These are phyloP conservation scores for Cryptosporidium andersoni DNA, from an alignment of 169 alveolate species.

Conservation along the genomic window DNA sequence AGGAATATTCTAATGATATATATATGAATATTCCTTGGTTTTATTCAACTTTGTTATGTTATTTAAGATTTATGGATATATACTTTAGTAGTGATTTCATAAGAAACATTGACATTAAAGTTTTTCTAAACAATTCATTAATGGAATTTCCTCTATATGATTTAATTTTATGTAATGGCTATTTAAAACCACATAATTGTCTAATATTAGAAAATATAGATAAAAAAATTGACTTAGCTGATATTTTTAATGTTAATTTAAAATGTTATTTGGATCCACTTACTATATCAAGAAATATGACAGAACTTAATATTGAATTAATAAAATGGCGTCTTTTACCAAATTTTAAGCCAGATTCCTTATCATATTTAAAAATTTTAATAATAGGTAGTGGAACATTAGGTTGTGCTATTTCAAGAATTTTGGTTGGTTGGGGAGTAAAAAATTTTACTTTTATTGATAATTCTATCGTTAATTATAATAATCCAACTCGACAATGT, in stretches of 20 bases:
- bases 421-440: slow-evolving; percentile 88
- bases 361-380: slow-evolving; percentile 77
- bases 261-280: slow-evolving; percentile 19
- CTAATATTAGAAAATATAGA: neutral
- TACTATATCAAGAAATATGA: slow-evolving; percentile 22
- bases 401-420: slow-evolving; percentile 82
- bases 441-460: slow-evolving; percentile 88
- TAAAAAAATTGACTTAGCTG: neutral
- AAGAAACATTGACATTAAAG: too few species aligned
- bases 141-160: too few species aligned
- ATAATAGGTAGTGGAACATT: slow-evolving; percentile 85
- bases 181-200: neutral
- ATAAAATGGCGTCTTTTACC: slow-evolving; percentile 92
- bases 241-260: slow-evolving; percentile 16
- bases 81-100: neutral
- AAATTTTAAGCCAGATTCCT: slow-evolving; percentile 75
- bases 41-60: slow-evolving; percentile 7
- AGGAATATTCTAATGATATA: too few species aligned
- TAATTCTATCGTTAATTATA: slow-evolving; percentile 83
- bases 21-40: slow-evolving; percentile 27
- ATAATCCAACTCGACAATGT: slow-evolving; percentile 89
- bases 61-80: neutral
- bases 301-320: slow-evolving; percentile 81
- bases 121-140: too few species aligned
- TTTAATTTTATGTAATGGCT: neutral